Evolutionary conservation across 192 early-diverging fungal genomes (phyloP), one percentile per base, ranked within the genome.

Genomic region (Gorgonomyces haynaldii): DNA sequence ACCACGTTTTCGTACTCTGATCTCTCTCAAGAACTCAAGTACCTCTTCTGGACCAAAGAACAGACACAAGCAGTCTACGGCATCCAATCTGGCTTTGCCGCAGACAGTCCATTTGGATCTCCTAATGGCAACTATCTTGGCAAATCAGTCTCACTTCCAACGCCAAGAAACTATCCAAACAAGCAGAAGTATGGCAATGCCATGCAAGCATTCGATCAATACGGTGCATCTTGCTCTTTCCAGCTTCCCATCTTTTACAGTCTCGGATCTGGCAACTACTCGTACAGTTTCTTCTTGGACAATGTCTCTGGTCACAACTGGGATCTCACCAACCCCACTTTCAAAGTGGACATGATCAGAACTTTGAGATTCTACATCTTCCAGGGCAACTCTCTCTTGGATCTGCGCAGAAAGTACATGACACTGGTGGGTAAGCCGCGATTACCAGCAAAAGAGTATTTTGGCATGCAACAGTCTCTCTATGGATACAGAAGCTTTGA

Each of bases 81-180:
- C 19, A 53, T 53, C 42, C 28, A 25, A 10, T 29, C 35, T 10
- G 51, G 28, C 5, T 42, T 42, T 41, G 35, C 51, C 21, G 29
- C 38, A 12, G 51, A 53, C 26, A 30, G 27, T 16, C 5, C 36
- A 17, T 53, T 42, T 42, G 51, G 51, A 8, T 53, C 51, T 4
- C 29, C 51, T 9, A 34, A 53, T 27, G 51, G 51, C 21, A 53
- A 53, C 29, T 53, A n/a, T 30, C n/a, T 28, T 6, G 51, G 51
- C 21, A 39, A 42, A 24, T 21, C 28, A 34, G 15, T 46, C 51
- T 27, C 36, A 30, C 51, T 32, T 2, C 23, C 42, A 25, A 15
- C 26, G 5, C 35, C 26, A 16, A 22, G 28, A 8, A 30, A 28
- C 4, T 23, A 25, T 25, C 37, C 37, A 32, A 42, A 45, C 42